Evolutionary conservation across 345 rosid genomes (phyloP), one percentile per base, ranked within the genome.

Genomic region (Hibiscus syriacus): DNA sequence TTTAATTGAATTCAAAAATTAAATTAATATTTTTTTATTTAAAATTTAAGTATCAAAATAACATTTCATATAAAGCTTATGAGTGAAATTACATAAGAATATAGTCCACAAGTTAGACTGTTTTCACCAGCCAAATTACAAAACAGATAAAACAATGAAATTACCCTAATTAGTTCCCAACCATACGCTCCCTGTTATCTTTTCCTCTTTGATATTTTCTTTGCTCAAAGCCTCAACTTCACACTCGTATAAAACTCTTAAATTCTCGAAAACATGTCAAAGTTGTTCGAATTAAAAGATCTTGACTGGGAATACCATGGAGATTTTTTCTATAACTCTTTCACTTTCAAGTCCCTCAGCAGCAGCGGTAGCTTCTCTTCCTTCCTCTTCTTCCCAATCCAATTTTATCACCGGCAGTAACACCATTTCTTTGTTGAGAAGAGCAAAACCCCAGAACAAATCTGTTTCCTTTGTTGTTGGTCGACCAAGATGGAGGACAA

Each of bases 311-410:
- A 50, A 39, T 16, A 45, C 52, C 76, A 93, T 93, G 94, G 88
- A 83, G 84, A 81, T 88, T 73, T 83, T 85, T 25, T 76, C 83
- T 56, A 72, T 80, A 46, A 72, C 85, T 52, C 85, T 83, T n/a
- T 78, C 86, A 29, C 73, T 62, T 22, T 57, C 82, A 14, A 78
- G 75, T 43, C 68, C 72, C 9, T 38, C n/a, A 12, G 75, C 73
- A 30, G 46, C 74, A 38, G 75, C 73, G 26, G 46, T 73, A 38
- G 36, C 77, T 60, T 70, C 77, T 19, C 73, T 79, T 1, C 77
- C 81, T 36, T 49, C 80, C 57, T 84, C 91, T 38, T 86, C 96
- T 30, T 84, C 87, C 60, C 76, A 64, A 53, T 86, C 97, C 55
- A 13, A 79, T 74, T 80, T 83, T 70, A 70, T 80, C 55, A 54